Evolutionary conservation across 352 stramenopile genomes (phyloP), one percentile per base, ranked within the genome.

Genomic region (Pythium oligandrum): DNA sequence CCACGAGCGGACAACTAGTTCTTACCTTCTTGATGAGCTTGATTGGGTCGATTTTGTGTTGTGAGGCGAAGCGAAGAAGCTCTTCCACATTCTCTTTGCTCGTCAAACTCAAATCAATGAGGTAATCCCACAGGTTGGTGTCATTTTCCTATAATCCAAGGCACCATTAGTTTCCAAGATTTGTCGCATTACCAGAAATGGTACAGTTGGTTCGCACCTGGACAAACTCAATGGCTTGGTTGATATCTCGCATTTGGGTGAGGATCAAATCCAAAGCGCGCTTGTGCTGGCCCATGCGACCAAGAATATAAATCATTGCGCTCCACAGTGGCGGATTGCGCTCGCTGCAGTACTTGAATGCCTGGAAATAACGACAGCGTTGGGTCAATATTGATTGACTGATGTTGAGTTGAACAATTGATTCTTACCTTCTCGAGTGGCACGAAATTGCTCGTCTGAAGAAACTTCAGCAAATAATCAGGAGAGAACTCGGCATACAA

Each of bases 241-340:
- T 85, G 47, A 93, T 86, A 48, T 93, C 80, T 6, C 68, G 66
- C 49, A 83, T 79, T 55, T 93, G 83, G 4, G 80, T 93, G 51
- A 91, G 63, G 48, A 93, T 90, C 10, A 93, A 55, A 52, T 93
- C 83, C 3, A 93, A 68, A 7, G 83, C 83, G 39, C 84, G 83
- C 74, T 91, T 91, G 65, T 93, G 78, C 44, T 93, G 80, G 5
- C 83, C 83, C 83, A 93, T 91, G 44, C 83, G 83, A 26, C 83
- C 81, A 32, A 93, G 55, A 48, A 91, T 88, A 61, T 90, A 93
- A 55, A 93, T 91, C 83, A 93, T 93, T 9, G 83, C 78, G 47
- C 90, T 80, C 80, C 80, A 93, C 1, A 91, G 59, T 26, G 83
- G 83, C 40, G 83, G 83, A 35, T 40, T 71, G 8, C 78, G 83